Conservation (phyloP, 768 basidiomycete species). For the Phanerodontia chrysosporium region DNA sequence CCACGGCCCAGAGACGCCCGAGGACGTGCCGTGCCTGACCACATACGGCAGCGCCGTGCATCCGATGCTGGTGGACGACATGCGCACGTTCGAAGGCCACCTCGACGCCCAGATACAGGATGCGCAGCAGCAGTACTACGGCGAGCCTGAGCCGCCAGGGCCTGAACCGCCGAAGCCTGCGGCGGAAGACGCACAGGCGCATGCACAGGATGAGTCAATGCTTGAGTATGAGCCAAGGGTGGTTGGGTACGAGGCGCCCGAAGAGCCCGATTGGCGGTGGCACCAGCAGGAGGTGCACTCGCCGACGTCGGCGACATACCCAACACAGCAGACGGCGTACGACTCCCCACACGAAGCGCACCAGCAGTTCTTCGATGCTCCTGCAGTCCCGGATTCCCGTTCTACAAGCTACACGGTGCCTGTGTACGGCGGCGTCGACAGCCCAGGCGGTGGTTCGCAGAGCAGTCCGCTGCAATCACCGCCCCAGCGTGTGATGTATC, state of each 20-base stretch:
- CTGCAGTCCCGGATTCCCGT: background rate
- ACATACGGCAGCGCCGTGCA: conserved; percentile 25
- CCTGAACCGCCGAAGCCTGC: background rate
- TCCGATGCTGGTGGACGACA: conserved; percentile 28
- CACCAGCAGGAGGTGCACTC: background rate
- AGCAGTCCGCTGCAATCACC: background rate
- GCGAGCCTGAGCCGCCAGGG: background rate
- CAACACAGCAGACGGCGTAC: conserved; percentile 16
- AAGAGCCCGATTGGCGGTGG: conserved; percentile 2
- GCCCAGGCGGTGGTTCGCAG: background rate
- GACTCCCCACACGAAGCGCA: background rate
- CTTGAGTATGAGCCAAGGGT: conserved; percentile 4
- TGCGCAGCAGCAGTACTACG: conserved; percentile 15
- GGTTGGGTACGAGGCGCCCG: conserved; percentile 1
- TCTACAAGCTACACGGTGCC: conserved; percentile 1
- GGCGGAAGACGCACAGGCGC: too few species aligned
- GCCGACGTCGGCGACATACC: background rate
- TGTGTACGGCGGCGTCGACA: conserved; percentile 8
- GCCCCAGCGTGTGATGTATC: background rate
- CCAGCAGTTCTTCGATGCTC: background rate
- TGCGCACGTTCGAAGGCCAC: conserved; percentile 26
- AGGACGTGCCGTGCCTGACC: conserved; percentile 10
- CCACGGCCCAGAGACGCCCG: conserved; percentile 11
- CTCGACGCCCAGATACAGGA: conserved; percentile 26
- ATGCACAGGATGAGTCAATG: too few species aligned